Conservation (phyloP, 2,329 filamentous ascomycete species). For the Fusarium sp. region DNA sequence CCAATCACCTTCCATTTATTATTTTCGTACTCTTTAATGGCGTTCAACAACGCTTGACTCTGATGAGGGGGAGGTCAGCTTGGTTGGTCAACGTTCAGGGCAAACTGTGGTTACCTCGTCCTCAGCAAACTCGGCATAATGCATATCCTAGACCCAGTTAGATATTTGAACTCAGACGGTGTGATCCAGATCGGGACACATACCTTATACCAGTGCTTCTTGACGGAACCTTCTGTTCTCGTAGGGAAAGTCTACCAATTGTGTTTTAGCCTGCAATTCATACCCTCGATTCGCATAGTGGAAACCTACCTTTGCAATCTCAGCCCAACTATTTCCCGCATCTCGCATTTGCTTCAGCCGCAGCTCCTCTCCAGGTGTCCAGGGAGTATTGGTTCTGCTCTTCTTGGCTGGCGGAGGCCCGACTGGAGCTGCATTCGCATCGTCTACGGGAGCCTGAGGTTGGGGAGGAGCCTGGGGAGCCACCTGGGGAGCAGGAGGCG, state of each 20-base stretch:
- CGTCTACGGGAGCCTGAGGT: constrained; percentile 44
- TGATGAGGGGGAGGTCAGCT: constrained; percentile 50
- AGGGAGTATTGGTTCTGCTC: constrained; percentile 97
- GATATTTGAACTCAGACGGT: constrained; percentile 10
- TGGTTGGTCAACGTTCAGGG: constrained; percentile 18
- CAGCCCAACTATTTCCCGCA: constrained; percentile 91
- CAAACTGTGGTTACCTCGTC: constrained; percentile 75
- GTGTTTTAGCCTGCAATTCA: constrained; percentile 10
- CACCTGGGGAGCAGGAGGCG: constrained; percentile 45
- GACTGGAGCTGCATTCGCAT: constrained; percentile 43
- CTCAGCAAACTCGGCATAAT: constrained; percentile 97
- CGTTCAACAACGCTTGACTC: constrained; percentile 81
- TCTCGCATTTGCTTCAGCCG: constrained; percentile 94
- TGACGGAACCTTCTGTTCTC: constrained; percentile 95
- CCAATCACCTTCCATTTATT: constrained; percentile 99
- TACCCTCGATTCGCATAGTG: not conserved
- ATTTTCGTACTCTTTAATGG: constrained; percentile 98
- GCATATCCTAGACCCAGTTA: constrained; percentile 77
- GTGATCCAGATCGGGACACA: constrained; percentile 24
- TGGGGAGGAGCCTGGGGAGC: constrained; percentile 39
- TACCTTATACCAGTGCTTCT: constrained; percentile 99
- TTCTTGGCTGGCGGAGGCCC: constrained; percentile 76
- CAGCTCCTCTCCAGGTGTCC: constrained; percentile 94
- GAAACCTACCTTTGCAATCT: constrained; percentile 92
- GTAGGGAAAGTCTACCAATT: constrained; percentile 82